These are phyloP conservation scores for Amniculicola lignicola DNA, from an alignment of 495 filamentous ascomycete genomes.

Conservation along the genomic window DNA sequence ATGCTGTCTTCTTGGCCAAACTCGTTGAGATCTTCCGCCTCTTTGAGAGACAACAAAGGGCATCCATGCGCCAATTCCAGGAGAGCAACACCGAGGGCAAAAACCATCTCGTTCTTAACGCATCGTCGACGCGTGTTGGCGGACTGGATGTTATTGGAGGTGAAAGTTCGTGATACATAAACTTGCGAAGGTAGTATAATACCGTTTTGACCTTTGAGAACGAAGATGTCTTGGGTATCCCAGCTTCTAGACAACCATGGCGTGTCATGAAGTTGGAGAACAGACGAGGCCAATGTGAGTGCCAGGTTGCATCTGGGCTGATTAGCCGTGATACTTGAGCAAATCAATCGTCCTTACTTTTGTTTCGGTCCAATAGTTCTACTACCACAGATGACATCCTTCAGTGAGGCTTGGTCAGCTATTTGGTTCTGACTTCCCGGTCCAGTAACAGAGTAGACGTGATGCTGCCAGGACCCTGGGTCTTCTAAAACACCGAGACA, in stretches of 20 bases:
- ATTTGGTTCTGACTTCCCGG: not conserved
- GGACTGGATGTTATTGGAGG: not conserved
- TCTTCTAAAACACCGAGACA: slow-evolving; percentile 2
- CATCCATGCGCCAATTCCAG: slow-evolving; percentile 4
- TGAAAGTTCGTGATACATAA: slow-evolving; percentile 3
- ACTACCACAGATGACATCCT: not conserved
- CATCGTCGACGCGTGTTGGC: not conserved
- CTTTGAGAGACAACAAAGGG: not conserved
- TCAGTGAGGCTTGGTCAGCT: not conserved
- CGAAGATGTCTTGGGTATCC: slow-evolving; percentile 8
- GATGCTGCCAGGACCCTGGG: slow-evolving; percentile 5
- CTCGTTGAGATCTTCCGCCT: slow-evolving; percentile 3
- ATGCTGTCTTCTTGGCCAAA: not conserved
- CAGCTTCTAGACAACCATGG: slow-evolving; percentile 8
- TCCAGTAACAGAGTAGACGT: slow-evolving; percentile 5
- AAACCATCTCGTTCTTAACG: slow-evolving; percentile 6
- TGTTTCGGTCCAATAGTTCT: not conserved
- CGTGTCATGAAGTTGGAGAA: slow-evolving; percentile 13
- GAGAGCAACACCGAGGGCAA: slow-evolving; percentile 10
- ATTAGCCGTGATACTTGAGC: not conserved
- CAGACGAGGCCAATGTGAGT: slow-evolving; percentile 1
- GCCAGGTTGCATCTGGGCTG: not conserved
- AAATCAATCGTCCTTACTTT: not conserved
- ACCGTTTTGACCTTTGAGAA: not conserved
- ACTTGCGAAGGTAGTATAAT: not conserved